Conservation (phyloP, 2,329 filamentous ascomycete genomes). For the Fusarium stilboides region DNA sequence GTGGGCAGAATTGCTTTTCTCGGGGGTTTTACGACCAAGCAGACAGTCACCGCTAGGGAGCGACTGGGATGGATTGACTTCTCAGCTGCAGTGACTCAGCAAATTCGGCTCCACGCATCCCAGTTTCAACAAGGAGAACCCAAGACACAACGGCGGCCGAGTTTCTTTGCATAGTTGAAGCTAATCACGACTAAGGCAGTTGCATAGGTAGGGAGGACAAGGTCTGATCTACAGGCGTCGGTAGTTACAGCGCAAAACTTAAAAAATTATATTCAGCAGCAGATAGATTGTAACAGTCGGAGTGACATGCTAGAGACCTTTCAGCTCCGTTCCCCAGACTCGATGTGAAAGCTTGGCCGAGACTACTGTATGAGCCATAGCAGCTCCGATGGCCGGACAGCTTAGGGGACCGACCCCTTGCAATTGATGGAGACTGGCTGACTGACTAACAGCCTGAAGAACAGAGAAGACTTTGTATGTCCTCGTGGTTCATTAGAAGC, state of each 20-base stretch:
- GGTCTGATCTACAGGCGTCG: not conserved
- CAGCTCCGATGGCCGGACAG: conserved; percentile 41
- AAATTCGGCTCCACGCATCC: conserved; percentile 19
- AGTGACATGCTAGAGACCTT: conserved; percentile 23
- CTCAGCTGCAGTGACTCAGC: conserved; percentile 22
- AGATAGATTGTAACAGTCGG: conserved; percentile 14
- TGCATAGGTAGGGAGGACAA: conserved; percentile 4
- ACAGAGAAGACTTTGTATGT: not conserved
- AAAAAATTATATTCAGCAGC: conserved; percentile 7
- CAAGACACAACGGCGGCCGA: not conserved
- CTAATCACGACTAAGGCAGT: not conserved
- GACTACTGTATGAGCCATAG: conserved; percentile 39
- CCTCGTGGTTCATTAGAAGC: conserved; percentile 7
- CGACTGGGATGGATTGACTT: conserved; percentile 27
- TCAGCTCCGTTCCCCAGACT: conserved; percentile 44
- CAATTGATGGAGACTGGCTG: conserved; percentile 8
- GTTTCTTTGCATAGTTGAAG: conserved; percentile 9
- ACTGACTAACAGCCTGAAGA: conserved; percentile 20
- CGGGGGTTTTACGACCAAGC: conserved; percentile 35
- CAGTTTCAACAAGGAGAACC: conserved; percentile 5
- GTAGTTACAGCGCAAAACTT: not conserved
- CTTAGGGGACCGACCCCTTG: conserved; percentile 6
- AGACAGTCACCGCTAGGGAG: conserved; percentile 28
- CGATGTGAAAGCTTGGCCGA: conserved; percentile 26
- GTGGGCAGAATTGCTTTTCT: conserved; percentile 40